Evolutionary conservation across 768 basidiomycete genomes (phyloP).

Genomic region (Obba rivulosa): DNA sequence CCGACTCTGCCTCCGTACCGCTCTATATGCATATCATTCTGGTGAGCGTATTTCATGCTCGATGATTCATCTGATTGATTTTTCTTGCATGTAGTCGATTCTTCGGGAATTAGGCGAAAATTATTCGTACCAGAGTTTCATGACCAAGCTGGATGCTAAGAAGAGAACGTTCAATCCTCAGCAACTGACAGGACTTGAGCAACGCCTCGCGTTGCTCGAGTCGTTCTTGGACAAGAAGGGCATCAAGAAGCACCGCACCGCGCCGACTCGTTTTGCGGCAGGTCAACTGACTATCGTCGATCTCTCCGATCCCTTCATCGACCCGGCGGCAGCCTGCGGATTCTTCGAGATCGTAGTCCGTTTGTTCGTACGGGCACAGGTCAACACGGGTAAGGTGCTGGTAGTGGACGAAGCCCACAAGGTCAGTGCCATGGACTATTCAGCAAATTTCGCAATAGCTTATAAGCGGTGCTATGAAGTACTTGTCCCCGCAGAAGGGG

Average conservation of each 20-base stretch:
- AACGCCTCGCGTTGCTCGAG: slow-evolving; percentile 54
- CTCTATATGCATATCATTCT: slow-evolving; percentile 66
- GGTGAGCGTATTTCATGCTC: slow-evolving; percentile 30
- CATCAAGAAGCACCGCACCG: slow-evolving; percentile 3
- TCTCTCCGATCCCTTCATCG: slow-evolving; percentile 70
- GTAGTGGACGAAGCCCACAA: slow-evolving; percentile 78
- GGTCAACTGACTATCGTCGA: slow-evolving; percentile 67
- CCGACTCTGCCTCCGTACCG: slow-evolving; percentile 44
- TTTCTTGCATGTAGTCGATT: slow-evolving; percentile 39
- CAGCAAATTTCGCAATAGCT: neutral
- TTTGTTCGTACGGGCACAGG: slow-evolving; percentile 55
- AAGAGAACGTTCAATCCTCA: slow-evolving; percentile 50
- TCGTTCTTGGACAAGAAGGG: slow-evolving; percentile 43
- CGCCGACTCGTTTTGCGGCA: slow-evolving; percentile 34
- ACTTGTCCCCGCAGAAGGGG: slow-evolving; percentile 43
- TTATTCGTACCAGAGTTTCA: slow-evolving; percentile 49
- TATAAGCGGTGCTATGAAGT: slow-evolving; percentile 37
- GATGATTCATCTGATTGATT: neutral
- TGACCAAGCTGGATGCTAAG: slow-evolving; percentile 36
- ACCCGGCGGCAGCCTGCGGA: slow-evolving; percentile 59
- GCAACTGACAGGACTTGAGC: slow-evolving; percentile 52
- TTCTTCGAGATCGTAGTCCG: slow-evolving; percentile 67
- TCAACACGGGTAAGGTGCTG: slow-evolving; percentile 60
- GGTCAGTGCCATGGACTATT: slow-evolving; percentile 27
- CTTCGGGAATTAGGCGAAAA: slow-evolving; percentile 57